Evolutionary conservation across 192 early-diverging fungal species (phyloP).

Genomic region (Phlyctochytrium planicorne): DNA sequence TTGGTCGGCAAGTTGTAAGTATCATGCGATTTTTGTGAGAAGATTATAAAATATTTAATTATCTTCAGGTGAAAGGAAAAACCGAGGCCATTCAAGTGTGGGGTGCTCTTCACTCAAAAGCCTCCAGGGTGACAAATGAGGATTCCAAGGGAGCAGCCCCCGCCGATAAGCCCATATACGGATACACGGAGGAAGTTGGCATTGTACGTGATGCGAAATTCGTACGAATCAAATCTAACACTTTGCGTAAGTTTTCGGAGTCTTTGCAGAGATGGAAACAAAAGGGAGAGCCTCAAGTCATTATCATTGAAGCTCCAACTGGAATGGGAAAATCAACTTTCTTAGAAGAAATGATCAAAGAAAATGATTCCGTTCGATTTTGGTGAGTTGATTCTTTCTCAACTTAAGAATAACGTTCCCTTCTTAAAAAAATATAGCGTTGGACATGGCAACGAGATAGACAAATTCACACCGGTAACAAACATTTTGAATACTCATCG

Average conservation of each 20-base stretch:
- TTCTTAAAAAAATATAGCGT: too few relatives aligned
- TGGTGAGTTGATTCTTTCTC: neutral
- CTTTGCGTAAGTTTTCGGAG: neutral
- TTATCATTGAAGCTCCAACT: slow-evolving; percentile 29
- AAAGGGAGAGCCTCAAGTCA: slow-evolving; percentile 4
- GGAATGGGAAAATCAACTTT: slow-evolving; percentile 33
- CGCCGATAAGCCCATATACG: neutral
- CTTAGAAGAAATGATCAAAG: slow-evolving; percentile 18
- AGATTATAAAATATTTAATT: neutral
- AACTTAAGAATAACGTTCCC: too few relatives aligned
- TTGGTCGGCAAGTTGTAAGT: slow-evolving; percentile 25
- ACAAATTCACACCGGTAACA: slow-evolving; percentile 19
- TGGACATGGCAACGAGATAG: slow-evolving; percentile 20
- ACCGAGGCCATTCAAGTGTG: slow-evolving; percentile 28
- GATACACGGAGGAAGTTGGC: neutral
- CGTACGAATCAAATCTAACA: neutral
- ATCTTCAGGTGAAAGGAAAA: slow-evolving; percentile 27
- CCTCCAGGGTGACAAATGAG: neutral
- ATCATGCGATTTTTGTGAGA: neutral
- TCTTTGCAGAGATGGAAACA: slow-evolving; percentile 17
- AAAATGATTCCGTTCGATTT: slow-evolving; percentile 9
- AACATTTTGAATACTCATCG: neutral
- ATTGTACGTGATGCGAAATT: neutral
- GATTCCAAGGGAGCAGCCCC: neutral
- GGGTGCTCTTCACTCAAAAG: slow-evolving; percentile 22